Evolutionary conservation across 2,329 filamentous ascomycete species (phyloP).

Genomic region (Thelonectria olida): DNA sequence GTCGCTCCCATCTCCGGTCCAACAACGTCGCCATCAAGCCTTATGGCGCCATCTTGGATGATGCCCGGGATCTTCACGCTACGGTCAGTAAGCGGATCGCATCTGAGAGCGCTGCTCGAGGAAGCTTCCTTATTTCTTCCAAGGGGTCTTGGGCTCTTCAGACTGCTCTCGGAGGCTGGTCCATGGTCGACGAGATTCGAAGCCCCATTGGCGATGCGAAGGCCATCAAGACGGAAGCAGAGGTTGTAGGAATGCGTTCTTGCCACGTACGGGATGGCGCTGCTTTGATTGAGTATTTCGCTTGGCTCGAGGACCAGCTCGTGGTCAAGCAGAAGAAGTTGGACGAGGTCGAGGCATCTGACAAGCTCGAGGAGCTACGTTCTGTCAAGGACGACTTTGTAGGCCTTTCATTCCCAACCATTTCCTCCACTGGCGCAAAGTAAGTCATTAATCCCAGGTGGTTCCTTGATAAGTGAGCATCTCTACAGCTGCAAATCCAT

Average conservation of each 20-base stretch:
- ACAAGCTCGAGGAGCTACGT: conserved; percentile 84
- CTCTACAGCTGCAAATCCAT: neutral
- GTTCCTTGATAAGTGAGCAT: neutral
- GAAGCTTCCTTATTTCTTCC: conserved; percentile 86
- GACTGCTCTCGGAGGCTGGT: conserved; percentile 84
- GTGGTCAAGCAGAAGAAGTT: conserved; percentile 75
- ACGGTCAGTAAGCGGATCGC: conserved; percentile 51
- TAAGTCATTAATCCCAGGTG: conserved; percentile 46
- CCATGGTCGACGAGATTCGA: conserved; percentile 84
- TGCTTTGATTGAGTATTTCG: conserved; percentile 90
- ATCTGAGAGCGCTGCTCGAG: conserved; percentile 43
- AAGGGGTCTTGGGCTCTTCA: conserved; percentile 94
- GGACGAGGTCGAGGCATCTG: conserved; percentile 90
- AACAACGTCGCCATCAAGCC: conserved; percentile 79
- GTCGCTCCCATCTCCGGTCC: conserved; percentile 73
- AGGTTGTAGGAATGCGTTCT: conserved; percentile 90
- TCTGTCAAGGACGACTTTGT: conserved; percentile 78
- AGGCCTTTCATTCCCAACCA: conserved; percentile 93
- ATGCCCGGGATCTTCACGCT: conserved; percentile 69
- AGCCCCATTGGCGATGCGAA: conserved; percentile 92
- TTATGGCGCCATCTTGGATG: conserved; percentile 83
- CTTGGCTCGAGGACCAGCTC: conserved; percentile 94
- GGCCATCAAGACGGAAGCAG: conserved; percentile 90
- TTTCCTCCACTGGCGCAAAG: conserved; percentile 89
- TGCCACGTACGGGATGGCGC: conserved; percentile 95